phyloP scores from a whole-genome alignment of 371 early-diverging fungal species.

The Chytridium lagenaria region DNA sequence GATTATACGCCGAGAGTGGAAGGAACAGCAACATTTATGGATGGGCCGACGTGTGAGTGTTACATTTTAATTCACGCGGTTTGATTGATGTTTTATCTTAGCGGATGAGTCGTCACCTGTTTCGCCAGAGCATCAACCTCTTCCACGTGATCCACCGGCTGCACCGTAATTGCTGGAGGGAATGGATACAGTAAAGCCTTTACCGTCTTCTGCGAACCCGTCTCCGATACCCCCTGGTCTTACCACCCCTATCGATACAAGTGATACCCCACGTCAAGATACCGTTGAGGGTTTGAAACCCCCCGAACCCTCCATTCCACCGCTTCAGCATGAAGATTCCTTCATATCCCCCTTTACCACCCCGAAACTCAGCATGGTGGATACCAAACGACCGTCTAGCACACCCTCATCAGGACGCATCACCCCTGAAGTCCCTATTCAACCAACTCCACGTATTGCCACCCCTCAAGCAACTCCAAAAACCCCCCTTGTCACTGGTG shows the following conservation, averaged over 20 bases:
- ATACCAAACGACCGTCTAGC: not conserved
- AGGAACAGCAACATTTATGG: too few relatives aligned
- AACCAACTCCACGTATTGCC: not conserved
- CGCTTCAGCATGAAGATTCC: too few relatives aligned
- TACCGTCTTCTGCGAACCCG: not conserved
- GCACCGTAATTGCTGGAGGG: too few relatives aligned
- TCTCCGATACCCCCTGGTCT: not conserved
- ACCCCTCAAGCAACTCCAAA: not conserved
- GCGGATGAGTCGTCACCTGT: not conserved
- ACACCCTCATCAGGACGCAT: not conserved
- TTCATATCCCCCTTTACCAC: not conserved
- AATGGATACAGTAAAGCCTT: too few relatives aligned
- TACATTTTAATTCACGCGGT: too few relatives aligned
- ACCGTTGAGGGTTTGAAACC: not conserved
- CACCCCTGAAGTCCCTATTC: not conserved
- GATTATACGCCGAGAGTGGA: too few relatives aligned
- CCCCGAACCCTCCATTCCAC: not conserved
- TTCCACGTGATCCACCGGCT: constrained; percentile 5
- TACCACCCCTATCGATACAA: not conserved
- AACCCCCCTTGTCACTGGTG: not conserved
- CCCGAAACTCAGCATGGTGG: not conserved
- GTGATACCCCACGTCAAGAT: not conserved
- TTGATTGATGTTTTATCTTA: too few relatives aligned
- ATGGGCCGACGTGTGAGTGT: too few relatives aligned
- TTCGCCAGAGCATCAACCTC: not conserved